Conservation (phyloP, 2,329 filamentous ascomycete species). For the Phaeophleospora eucalypticola region DNA sequence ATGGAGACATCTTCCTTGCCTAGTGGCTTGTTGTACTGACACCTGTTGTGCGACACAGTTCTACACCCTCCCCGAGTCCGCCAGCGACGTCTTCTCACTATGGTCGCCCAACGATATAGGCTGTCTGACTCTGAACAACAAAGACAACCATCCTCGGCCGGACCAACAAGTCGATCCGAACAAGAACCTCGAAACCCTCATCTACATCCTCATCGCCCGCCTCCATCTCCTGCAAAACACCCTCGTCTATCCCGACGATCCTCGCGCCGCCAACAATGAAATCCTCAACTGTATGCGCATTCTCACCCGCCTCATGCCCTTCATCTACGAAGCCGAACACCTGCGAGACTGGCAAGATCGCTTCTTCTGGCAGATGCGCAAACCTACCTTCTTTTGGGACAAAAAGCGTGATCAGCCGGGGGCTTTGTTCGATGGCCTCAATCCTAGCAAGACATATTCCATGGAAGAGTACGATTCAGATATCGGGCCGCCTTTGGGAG, state of each 20-base stretch:
- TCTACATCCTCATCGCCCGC: constrained; percentile 29
- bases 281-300: constrained; percentile 94
- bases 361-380: constrained; percentile 72
- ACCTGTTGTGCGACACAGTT: no score
- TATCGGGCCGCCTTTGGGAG: constrained; percentile 79
- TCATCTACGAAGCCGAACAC: constrained; percentile 82
- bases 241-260: constrained; percentile 48
- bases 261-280: constrained; percentile 76
- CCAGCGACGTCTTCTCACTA: constrained; percentile 93
- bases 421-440: constrained; percentile 34
- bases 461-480: constrained; percentile 50
- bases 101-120: constrained; percentile 65
- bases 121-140: constrained; percentile 26
- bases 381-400: constrained; percentile 27
- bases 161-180: constrained; percentile 46
- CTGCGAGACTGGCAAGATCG: constrained; percentile 81
- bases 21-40: neutral
- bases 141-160: constrained; percentile 74
- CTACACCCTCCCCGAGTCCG: constrained; percentile 93
- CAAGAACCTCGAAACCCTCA: constrained; percentile 33
- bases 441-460: constrained; percentile 49
- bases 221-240: constrained; percentile 22
- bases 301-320: constrained; percentile 83
- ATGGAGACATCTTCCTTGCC: neutral
- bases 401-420: constrained; percentile 22